Conservation (phyloP, 768 basidiomycete species). For the Crassisporium funariophilum region DNA sequence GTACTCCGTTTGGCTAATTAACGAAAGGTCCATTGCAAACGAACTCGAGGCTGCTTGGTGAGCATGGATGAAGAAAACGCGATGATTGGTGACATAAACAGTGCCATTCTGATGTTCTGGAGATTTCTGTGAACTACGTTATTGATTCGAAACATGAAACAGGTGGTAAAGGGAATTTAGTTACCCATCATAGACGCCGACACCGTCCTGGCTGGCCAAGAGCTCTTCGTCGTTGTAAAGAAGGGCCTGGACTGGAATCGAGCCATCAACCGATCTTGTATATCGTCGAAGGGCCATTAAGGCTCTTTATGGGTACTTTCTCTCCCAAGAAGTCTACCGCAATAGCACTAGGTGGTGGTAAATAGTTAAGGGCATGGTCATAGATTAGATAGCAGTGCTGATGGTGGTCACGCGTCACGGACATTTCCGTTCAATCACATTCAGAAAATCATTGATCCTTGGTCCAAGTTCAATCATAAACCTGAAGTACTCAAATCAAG, state of each 20-base stretch:
- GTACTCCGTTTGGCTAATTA: slow-evolving; percentile 76
- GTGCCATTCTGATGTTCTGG: slow-evolving; percentile 76
- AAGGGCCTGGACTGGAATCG: slow-evolving; percentile 75
- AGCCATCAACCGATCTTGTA: slow-evolving; percentile 64
- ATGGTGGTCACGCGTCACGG: no score
- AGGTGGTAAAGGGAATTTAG: slow-evolving; percentile 26
- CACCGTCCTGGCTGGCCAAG: slow-evolving; percentile 68
- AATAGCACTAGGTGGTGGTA: slow-evolving; percentile 6
- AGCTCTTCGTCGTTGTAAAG: slow-evolving; percentile 83
- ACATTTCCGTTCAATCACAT: no score
- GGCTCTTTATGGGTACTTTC: no score
- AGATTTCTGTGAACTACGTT: slow-evolving; percentile 75
- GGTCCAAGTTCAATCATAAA: no score
- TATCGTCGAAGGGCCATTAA: slow-evolving; percentile 59
- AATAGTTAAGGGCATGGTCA: neutral
- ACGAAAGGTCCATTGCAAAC: slow-evolving; percentile 65
- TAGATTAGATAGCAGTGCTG: neutral
- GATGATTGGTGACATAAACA: slow-evolving; percentile 76
- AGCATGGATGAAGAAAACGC: slow-evolving; percentile 78
- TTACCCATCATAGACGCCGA: slow-evolving; percentile 94
- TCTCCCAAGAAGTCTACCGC: slow-evolving; percentile 2
- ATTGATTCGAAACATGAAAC: slow-evolving; percentile 28
- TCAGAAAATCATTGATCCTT: no score
- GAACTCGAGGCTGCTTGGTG: slow-evolving; percentile 54
- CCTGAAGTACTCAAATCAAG: no score